Evolutionary conservation across 129 eudicot species (phyloP), one percentile per base, ranked within the genome.

Genomic region (Sambucus nigra): DNA sequence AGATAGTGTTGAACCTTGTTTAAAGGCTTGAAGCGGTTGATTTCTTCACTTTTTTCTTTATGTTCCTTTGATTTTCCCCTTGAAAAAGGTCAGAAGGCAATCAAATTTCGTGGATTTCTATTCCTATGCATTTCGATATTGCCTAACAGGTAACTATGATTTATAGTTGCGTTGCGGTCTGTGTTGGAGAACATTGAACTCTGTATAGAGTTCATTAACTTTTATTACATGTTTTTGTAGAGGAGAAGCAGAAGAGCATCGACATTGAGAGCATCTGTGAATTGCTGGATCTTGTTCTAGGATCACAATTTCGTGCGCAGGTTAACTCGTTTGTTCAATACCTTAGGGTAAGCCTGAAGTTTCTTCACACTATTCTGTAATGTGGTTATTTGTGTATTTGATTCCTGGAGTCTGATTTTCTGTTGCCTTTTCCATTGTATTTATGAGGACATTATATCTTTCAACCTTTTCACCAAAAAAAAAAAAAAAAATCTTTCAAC

Each of bases 191-290:
- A 5, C 51, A 16, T 45, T 21, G 14, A 5, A 15, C 61, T 17
- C 19, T 29, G 35, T 7, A 29, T 51, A 17, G 45, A 50, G 41
- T 25, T 55, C 47, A 24, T 56, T 12, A 28, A 42, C 2, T 0
- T 7, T 21, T 39, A 48, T 66, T 65, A 48, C 26, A 33, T 63
- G 33, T 24, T 59, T 59, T 59, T 68, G 19, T 57, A 85, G 95
- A 91, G 75, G 99, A 91, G 66, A 91, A 82, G 70, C 99, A 91
- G 71, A 91, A 86, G 68, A 85, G 89, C 85, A 80, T 91, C 68
- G 99, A 91, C 72, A 81, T 82, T 56, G 99, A 86, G 69, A 85
- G 89, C 76, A 75, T 91, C 42, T 91, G 99, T 59, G 66, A 81
- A 63, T 67, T 91, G 47, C 69, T 91, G 77, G 89, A 82, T 70